Conservation (phyloP, 345 rosid genomes). For the Cardamine occulta region DNA sequence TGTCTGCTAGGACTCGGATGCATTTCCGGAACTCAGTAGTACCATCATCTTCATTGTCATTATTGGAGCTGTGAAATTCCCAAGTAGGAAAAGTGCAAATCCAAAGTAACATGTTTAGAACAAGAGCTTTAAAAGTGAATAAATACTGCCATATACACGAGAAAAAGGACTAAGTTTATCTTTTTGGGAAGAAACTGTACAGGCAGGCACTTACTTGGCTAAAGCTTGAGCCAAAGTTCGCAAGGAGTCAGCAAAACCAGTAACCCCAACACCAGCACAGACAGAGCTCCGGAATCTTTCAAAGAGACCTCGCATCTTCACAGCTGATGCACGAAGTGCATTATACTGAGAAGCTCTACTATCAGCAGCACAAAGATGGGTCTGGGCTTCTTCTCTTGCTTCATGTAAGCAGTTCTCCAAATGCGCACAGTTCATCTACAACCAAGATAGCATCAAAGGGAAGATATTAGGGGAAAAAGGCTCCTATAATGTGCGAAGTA, state of each 20-base stretch:
- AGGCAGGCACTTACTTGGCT: slow-evolving; percentile 69
- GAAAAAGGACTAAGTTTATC: neutral
- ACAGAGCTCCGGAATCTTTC: slow-evolving; percentile 80
- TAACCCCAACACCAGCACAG: slow-evolving; percentile 63
- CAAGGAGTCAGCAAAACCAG: slow-evolving; percentile 80
- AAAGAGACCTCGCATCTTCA: slow-evolving; percentile 79
- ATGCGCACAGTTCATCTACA: slow-evolving; percentile 98
- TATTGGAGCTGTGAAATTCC: slow-evolving; percentile 59
- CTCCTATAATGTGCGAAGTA: neutral
- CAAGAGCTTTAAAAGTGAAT: slow-evolving; percentile 12
- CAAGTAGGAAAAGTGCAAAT: slow-evolving; percentile 32
- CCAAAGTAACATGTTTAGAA: slow-evolving; percentile 24
- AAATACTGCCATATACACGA: neutral
- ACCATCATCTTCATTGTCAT: slow-evolving; percentile 80
- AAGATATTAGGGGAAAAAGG: neutral
- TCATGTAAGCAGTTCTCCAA: slow-evolving; percentile 97
- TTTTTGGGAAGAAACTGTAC: slow-evolving; percentile 5
- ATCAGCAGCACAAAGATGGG: slow-evolving; percentile 93
- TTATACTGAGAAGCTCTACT: slow-evolving; percentile 83
- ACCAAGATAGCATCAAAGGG: slow-evolving; percentile 19
- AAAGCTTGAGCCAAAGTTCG: slow-evolving; percentile 82
- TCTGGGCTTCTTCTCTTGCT: slow-evolving; percentile 98
- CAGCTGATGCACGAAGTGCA: slow-evolving; percentile 83
- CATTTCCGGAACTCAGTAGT: slow-evolving; percentile 73
- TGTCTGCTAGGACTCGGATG: slow-evolving; percentile 74